Evolutionary conservation across 2,329 filamentous ascomycete species (phyloP).

Genomic region (Ambrosiella cleistominuta): DNA sequence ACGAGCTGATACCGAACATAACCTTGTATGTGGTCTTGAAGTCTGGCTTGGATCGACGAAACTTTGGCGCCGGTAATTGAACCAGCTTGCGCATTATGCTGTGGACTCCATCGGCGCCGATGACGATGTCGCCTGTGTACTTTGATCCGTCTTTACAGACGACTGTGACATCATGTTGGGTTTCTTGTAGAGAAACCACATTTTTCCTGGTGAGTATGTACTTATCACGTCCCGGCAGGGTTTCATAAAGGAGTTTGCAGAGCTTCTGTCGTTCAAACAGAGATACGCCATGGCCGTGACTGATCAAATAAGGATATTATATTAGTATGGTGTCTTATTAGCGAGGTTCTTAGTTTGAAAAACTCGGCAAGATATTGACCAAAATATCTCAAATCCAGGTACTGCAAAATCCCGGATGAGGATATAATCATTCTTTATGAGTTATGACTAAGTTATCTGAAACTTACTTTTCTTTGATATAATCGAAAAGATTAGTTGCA

Average conservation of each 20-base stretch:
- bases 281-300: conserved; percentile 16
- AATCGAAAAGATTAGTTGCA: neutral
- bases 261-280: conserved; percentile 15
- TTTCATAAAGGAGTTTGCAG: conserved; percentile 14
- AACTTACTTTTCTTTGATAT: conserved; percentile 5
- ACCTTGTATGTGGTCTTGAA: neutral
- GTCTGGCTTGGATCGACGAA: neutral
- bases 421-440: neutral
- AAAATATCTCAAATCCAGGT: neutral
- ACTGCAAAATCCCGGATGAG: no score
- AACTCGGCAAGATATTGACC: neutral
- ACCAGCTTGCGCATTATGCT: conserved; percentile 18
- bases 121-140: conserved; percentile 22
- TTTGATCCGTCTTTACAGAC: conserved; percentile 20
- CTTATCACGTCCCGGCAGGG: conserved; percentile 13
- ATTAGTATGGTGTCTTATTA: neutral
- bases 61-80: neutral
- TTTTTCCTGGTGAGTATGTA: conserved; percentile 14
- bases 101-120: conserved; percentile 27
- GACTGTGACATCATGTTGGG: conserved; percentile 17
- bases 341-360: neutral
- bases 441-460: neutral
- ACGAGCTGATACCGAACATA: neutral
- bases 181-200: conserved; percentile 13
- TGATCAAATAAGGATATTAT: neutral